Evolutionary conservation across 306 rosid species (phyloP).

Genomic region (Glycyrrhiza uralensis): DNA sequence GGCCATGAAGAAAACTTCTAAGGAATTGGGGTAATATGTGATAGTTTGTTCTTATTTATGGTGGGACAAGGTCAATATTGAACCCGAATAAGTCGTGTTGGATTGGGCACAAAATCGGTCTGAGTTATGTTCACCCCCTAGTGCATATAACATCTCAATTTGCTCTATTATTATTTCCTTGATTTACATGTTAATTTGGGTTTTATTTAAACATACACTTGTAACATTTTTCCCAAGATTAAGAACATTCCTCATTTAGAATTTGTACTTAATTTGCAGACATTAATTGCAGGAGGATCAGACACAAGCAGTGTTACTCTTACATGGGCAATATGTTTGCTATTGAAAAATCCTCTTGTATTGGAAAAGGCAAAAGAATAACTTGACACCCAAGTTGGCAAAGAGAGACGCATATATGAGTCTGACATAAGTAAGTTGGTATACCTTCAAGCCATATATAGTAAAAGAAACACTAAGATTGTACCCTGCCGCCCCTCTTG

Average conservation of each 20-base stretch:
- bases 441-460: constrained; percentile 23
- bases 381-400: constrained; percentile 17
- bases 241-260: neutral
- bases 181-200: neutral
- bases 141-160: no score
- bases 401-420: neutral
- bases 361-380: constrained; percentile 13
- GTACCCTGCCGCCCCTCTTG: neutral
- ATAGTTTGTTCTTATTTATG: no score
- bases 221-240: neutral
- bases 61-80: no score
- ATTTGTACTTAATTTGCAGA: neutral
- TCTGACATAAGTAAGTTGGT: neutral
- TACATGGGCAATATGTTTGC: constrained; percentile 2
- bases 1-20: constrained; percentile 20
- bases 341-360: neutral
- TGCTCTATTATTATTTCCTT: neutral
- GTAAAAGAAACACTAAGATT: constrained; percentile 25
- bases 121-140: no score
- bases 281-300: neutral
- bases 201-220: neutral
- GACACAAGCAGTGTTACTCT: neutral
- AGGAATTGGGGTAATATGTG: no score
- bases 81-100: no score
- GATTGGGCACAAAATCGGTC: no score